phyloP scores from a whole-genome alignment of 2,329 filamentous ascomycete genomes.

The Aspergillus carbonarius region DNA sequence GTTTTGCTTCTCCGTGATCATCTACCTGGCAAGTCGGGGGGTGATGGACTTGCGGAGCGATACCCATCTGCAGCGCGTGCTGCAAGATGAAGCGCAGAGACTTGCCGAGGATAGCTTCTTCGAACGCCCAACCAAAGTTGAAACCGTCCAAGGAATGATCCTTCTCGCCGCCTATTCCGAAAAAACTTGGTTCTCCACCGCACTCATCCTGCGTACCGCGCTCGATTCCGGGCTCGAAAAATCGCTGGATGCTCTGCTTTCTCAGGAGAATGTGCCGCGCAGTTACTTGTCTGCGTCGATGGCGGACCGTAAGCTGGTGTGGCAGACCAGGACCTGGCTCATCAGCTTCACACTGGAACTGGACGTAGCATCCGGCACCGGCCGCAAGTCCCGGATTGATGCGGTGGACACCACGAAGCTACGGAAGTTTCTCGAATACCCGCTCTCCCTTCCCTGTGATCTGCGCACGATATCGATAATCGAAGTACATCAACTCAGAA shows the following conservation, averaged over 20 bases:
- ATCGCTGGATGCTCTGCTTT: conserved; percentile 32
- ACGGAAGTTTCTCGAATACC: conserved; percentile 36
- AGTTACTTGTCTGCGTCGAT: conserved; percentile 36
- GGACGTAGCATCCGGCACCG: conserved; percentile 37
- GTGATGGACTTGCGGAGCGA: conserved; percentile 33
- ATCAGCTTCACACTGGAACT: conserved; percentile 37
- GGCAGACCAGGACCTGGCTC: conserved; percentile 37
- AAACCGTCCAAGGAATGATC: conserved; percentile 39
- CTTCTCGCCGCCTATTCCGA: conserved; percentile 37
- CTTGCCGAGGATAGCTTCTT: conserved; percentile 39
- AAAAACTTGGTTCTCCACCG: conserved; percentile 39
- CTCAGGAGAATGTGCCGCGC: conserved; percentile 31
- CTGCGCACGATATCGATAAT: conserved; percentile 38
- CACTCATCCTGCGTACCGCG: conserved; percentile 36
- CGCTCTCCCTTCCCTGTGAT: conserved; percentile 35
- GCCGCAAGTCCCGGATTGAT: conserved; percentile 35
- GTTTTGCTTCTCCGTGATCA: conserved; percentile 38
- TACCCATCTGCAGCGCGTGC: conserved; percentile 34
- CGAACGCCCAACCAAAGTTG: conserved; percentile 36
- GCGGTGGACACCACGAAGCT: conserved; percentile 35
- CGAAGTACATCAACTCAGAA: conserved; percentile 37
- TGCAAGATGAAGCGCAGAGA: conserved; percentile 37
- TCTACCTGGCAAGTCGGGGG: conserved; percentile 36
- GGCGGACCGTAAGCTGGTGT: conserved; percentile 35
- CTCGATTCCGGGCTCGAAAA: conserved; percentile 37